Percentiles rank a stretch among this genome's conserved stretches.
Conservation (phyloP, 1,139 yeast genomes). For the Candida pseudoviswanathii region DNA sequence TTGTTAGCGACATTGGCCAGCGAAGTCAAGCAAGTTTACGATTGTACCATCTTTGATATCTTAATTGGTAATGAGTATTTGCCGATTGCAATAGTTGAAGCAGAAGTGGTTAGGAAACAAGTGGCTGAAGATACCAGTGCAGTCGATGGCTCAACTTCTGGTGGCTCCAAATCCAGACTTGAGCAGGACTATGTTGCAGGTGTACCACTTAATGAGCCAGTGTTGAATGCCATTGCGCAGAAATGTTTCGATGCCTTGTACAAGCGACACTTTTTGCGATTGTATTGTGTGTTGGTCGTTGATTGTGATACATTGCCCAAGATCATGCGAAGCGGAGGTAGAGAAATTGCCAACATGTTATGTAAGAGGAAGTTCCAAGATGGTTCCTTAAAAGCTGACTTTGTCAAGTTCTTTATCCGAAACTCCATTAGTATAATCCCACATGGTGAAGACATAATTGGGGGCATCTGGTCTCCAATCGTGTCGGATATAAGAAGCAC, state of each 20-base stretch:
- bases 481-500: constrained; percentile 61
- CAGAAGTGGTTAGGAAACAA: constrained; percentile 61
- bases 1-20: constrained; percentile 78
- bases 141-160: constrained; percentile 8
- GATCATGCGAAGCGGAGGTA: constrained; percentile 78
- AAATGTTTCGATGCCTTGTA: constrained; percentile 71
- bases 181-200: constrained; percentile 27
- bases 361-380: constrained; percentile 80
- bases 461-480: constrained; percentile 84
- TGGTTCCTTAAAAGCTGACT: constrained; percentile 75
- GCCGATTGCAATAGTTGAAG: constrained; percentile 86
- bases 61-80: constrained; percentile 82
- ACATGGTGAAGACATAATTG: constrained; percentile 75
- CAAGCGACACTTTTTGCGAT: constrained; percentile 71
- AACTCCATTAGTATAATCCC: constrained; percentile 71
- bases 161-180: constrained; percentile 12
- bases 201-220: constrained; percentile 55
- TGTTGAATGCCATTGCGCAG: constrained; percentile 72
- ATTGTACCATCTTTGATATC: constrained; percentile 90
- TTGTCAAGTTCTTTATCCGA: constrained; percentile 76
- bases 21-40: constrained; percentile 80
- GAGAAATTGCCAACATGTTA: constrained; percentile 91
- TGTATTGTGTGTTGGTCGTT: constrained; percentile 81
- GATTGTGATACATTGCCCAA: constrained; percentile 85
- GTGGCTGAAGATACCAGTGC: constrained; percentile 26